Evolutionary conservation across 495 filamentous ascomycete genomes (phyloP), one percentile per base, ranked within the genome.

Genomic region (Articulospora tetracladia): DNA sequence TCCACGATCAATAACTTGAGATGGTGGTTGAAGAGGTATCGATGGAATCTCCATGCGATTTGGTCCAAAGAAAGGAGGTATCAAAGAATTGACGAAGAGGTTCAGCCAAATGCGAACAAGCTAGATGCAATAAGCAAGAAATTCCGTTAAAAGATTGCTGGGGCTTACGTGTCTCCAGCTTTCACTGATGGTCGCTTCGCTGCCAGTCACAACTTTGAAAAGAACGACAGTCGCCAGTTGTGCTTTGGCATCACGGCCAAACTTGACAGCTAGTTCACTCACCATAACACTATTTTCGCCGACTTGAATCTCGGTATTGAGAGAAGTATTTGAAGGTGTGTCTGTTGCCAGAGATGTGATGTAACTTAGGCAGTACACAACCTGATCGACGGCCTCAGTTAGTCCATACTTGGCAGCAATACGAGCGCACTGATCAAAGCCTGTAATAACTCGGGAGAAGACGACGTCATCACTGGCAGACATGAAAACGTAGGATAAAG

Each of bases 381-480:
- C 93, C 61, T 91, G 91, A 64, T 99, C 94, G 57, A 98, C 78
- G 28, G 89, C 90, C 56, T 97, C 93, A 0, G 84, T 90, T 60
- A 96, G 76, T 8, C 82, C 82, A 73, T 97, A 92, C 65, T 86
- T 90, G 20, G 91, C 88, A 23, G 94, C 92, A 63, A 99, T 96
- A 60, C 91, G 87, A 26, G 94, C 92, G 68, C 94, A 97, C 69
- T 99, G 93, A 68, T 96, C 90, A 69, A 98, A 98, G 1, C 95
- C 94, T 48, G 90, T 88, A 48, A 97, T 90, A 22, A 99, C 88
- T 46, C 94, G 84, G 19, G 89, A 90, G 69, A 96, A 99, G 13
- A 99, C 94, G 12, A 93, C 92, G 73, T 99, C 95, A 65, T 99
- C 94, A 2, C 93, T 96, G 32, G 94, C 94, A 49, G 94, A 98